phyloP scores from a whole-genome alignment of 805 yeast species.

The Candida hispaniensis region DNA sequence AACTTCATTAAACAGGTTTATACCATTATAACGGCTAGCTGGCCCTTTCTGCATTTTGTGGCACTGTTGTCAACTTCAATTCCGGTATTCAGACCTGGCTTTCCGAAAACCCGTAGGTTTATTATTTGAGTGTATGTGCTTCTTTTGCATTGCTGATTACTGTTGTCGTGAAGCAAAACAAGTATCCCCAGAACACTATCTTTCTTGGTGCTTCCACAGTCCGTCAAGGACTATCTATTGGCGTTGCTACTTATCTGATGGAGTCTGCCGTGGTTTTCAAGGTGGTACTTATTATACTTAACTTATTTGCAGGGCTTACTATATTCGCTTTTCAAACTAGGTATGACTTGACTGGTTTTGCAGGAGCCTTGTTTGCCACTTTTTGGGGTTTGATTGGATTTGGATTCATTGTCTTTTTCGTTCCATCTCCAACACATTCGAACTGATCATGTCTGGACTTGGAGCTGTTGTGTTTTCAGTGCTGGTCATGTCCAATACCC shows the following conservation, averaged over 20 bases:
- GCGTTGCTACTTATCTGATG: slow-evolving; percentile 50
- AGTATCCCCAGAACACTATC: slow-evolving; percentile 56
- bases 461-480: slow-evolving; percentile 67
- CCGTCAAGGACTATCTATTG: slow-evolving; percentile 62
- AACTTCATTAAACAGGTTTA: slow-evolving; percentile 72
- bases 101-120: slow-evolving; percentile 45
- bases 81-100: slow-evolving; percentile 43
- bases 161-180: slow-evolving; percentile 49
- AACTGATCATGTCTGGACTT: slow-evolving; percentile 53
- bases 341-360: slow-evolving; percentile 63
- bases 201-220: slow-evolving; percentile 57
- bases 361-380: slow-evolving; percentile 44
- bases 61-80: slow-evolving; percentile 39
- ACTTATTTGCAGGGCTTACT: slow-evolving; percentile 65
- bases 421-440: slow-evolving; percentile 44
- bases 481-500: slow-evolving; percentile 72
- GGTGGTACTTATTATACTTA: slow-evolving; percentile 56
- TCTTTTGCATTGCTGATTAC: slow-evolving; percentile 55
- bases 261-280: slow-evolving; percentile 55
- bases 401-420: slow-evolving; percentile 56
- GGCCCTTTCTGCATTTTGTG: slow-evolving; percentile 47
- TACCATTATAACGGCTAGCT: slow-evolving; percentile 54
- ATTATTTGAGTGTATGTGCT: slow-evolving; percentile 45
- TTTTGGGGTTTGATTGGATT: slow-evolving; percentile 61
- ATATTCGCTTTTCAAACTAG: slow-evolving; percentile 63